Evolutionary conservation across 176 grass and related monocot species (phyloP).

Genomic region (Rhipidocladum racemiflorum): DNA sequence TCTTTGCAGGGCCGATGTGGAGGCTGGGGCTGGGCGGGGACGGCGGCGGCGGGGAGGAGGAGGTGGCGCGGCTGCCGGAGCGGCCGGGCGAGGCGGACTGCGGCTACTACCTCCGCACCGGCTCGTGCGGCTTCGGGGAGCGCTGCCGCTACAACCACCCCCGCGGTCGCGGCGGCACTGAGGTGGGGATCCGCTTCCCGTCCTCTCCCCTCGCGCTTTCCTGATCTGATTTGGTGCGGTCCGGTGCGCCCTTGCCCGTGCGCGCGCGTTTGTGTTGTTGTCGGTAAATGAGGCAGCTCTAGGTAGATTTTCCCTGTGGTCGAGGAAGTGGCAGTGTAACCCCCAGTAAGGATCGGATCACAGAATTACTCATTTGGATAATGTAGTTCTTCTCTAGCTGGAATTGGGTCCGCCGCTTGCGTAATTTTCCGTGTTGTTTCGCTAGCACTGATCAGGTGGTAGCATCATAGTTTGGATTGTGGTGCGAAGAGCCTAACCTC

Average conservation of each 20-base stretch:
- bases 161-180: slow-evolving; percentile 51
- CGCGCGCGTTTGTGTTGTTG: neutral
- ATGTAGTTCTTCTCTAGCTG: slow-evolving; percentile 33
- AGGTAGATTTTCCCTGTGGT: slow-evolving; percentile 5
- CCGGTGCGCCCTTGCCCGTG: neutral
- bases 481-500: neutral
- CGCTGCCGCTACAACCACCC: slow-evolving; percentile 97
- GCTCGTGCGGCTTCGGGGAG: slow-evolving; percentile 79
- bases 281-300: neutral
- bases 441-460: neutral
- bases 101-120: slow-evolving; percentile 80
- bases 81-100: slow-evolving; percentile 80
- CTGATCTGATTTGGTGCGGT: slow-evolving; percentile 26
- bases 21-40: slow-evolving; percentile 61
- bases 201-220: neutral
- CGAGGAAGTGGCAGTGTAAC: neutral
- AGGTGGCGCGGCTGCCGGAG: slow-evolving; percentile 57
- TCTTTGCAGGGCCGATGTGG: slow-evolving; percentile 69
- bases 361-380: neutral
- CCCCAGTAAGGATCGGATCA: neutral
- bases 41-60: slow-evolving; percentile 13
- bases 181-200: slow-evolving; percentile 31
- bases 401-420: neutral
- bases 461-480: neutral
- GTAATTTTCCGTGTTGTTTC: neutral